A percentile compares a stretch with the other conserved stretches of the same genome.
These are phyloP conservation scores for Cordia subcordata DNA, from an alignment of 257 asterid genomes.

Conservation along the genomic window DNA sequence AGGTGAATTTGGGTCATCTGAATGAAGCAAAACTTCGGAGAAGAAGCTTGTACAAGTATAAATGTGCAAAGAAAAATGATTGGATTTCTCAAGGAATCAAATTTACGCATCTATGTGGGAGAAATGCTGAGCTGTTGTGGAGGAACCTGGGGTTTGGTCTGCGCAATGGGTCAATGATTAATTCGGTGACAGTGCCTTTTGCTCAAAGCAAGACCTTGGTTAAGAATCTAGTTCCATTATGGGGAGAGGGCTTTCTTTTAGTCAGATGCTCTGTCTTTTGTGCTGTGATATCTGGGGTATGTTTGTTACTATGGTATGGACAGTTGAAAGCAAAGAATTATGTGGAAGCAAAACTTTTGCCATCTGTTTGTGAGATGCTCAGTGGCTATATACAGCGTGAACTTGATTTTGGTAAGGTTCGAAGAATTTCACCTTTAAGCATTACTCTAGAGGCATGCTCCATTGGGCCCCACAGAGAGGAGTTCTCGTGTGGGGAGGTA, in stretches of 20 bases:
- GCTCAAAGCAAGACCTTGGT: constrained; percentile 54
- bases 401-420: constrained; percentile 85
- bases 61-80: constrained; percentile 53
- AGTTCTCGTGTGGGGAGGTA: constrained; percentile 90
- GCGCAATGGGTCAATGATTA: constrained; percentile 54
- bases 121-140: constrained; percentile 58
- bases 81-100: constrained; percentile 67
- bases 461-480: constrained; percentile 79
- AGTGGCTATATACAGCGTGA: constrained; percentile 76
- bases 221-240: constrained; percentile 56
- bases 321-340: constrained; percentile 70
- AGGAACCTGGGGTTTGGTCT: constrained; percentile 56
- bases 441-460: constrained; percentile 92
- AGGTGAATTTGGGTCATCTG: constrained; percentile 20
- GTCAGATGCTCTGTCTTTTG: constrained; percentile 75
- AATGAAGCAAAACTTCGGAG: constrained; percentile 33
- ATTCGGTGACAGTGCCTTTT: constrained; percentile 66
- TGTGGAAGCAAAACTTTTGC: constrained; percentile 71
- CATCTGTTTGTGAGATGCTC: constrained; percentile 65
- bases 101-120: constrained; percentile 58
- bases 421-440: constrained; percentile 84
- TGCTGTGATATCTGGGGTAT: constrained; percentile 81
- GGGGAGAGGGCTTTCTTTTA: constrained; percentile 89
- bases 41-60: constrained; percentile 37
- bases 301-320: constrained; percentile 79